Evolutionary conservation across 768 basidiomycete genomes (phyloP).

Genomic region (Porphyrellus cyaneotinctus): DNA sequence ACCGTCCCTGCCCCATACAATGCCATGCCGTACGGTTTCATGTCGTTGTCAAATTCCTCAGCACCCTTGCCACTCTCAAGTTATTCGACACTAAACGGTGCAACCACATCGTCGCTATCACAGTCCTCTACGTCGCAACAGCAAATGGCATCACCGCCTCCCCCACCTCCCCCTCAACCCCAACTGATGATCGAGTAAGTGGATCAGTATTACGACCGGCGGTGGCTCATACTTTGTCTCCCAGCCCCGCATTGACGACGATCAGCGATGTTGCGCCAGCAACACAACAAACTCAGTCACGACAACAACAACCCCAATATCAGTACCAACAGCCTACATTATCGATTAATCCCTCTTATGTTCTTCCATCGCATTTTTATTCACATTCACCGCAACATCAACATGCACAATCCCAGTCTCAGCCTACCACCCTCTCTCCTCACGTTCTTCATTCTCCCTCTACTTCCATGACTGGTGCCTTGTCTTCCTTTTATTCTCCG

Average conservation of each 20-base stretch:
- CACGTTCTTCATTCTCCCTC: slow-evolving; percentile 63
- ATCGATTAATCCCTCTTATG: slow-evolving; percentile 41
- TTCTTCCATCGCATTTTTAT: slow-evolving; percentile 38
- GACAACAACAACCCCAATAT: slow-evolving; percentile 35
- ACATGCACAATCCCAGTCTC: slow-evolving; percentile 28
- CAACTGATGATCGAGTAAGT: slow-evolving; percentile 70
- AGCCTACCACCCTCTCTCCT: slow-evolving; percentile 65
- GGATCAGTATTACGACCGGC: neutral
- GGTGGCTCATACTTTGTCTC: slow-evolving; percentile 13
- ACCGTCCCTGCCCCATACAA: slow-evolving; percentile 46
- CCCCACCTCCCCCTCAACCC: slow-evolving; percentile 22
- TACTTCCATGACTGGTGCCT: slow-evolving; percentile 27
- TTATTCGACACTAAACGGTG: slow-evolving; percentile 76
- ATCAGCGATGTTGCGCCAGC: slow-evolving; percentile 44
- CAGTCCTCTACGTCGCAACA: slow-evolving; percentile 31
- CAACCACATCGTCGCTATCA: slow-evolving; percentile 47
- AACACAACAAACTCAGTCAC: slow-evolving; percentile 33
- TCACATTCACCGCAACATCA: slow-evolving; percentile 30
- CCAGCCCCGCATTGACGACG: slow-evolving; percentile 58
- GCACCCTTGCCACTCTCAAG: slow-evolving; percentile 57
- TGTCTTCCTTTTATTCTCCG: slow-evolving; percentile 40
- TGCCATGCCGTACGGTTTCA: slow-evolving; percentile 50
- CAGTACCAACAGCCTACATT: slow-evolving; percentile 39
- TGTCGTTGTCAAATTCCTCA: slow-evolving; percentile 42
- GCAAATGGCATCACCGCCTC: slow-evolving; percentile 28